These are phyloP conservation scores for Naganishia onofrii DNA, from an alignment of 768 basidiomycete genomes.

Conservation along the genomic window DNA sequence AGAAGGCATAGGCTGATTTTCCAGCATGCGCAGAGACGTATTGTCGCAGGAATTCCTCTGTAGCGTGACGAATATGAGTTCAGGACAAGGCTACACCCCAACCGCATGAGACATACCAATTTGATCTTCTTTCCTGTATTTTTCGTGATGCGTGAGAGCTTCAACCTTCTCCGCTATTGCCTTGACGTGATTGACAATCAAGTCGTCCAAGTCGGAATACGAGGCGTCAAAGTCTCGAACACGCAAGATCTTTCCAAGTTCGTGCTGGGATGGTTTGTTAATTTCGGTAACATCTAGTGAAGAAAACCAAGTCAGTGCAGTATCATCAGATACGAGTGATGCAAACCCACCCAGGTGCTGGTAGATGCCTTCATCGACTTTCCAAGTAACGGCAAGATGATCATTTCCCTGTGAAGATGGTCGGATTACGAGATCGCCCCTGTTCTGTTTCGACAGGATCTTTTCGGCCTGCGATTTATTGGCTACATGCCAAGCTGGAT, in stretches of 20 bases:
- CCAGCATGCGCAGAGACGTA: constrained; percentile 89
- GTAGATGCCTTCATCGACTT: constrained; percentile 90
- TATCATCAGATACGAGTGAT: neutral
- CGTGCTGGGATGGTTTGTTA: constrained; percentile 53
- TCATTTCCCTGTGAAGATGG: constrained; percentile 91
- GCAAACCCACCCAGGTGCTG: constrained; percentile 84
- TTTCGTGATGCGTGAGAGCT: constrained; percentile 91
- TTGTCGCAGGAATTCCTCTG: constrained; percentile 83
- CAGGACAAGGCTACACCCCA: neutral
- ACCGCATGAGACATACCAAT: constrained; percentile 64
- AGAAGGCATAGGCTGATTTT: constrained; percentile 93
- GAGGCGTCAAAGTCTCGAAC: constrained; percentile 54
- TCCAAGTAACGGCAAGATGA: constrained; percentile 98
- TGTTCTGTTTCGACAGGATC: constrained; percentile 81
- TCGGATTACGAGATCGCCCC: constrained; percentile 92
- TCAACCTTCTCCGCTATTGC: constrained; percentile 89
- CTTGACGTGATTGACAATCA: constrained; percentile 94
- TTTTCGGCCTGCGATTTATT: constrained; percentile 84
- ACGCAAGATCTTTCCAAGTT: constrained; percentile 50
- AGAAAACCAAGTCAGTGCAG: neutral
- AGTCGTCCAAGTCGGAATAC: constrained; percentile 90
- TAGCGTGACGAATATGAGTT: neutral
- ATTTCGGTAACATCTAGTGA: constrained; percentile 53
- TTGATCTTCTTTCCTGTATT: constrained; percentile 86
- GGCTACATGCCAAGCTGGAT: constrained; percentile 96